A percentile compares a stretch with the other conserved stretches of the same genome.
phyloP scores from a whole-genome alignment of 208 protist genomes.

The Balamuthia mandrillaris region DNA sequence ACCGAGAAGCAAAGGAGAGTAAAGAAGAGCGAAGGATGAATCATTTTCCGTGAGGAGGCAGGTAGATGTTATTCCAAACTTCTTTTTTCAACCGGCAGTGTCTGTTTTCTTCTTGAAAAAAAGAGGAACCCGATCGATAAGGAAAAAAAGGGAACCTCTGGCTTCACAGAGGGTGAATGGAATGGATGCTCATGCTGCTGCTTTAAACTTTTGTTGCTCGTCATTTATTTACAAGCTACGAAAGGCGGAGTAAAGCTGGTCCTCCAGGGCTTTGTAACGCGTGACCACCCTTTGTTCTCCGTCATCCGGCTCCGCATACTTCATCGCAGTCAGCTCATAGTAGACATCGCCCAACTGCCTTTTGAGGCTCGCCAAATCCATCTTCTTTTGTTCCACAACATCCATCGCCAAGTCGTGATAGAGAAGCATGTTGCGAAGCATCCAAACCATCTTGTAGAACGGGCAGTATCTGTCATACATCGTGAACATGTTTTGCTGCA shows the following conservation, averaged over 20 bases:
- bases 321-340: constrained; percentile 69
- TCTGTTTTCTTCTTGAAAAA: no score
- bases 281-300: constrained; percentile 62
- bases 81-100: no score
- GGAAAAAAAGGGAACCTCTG: no score
- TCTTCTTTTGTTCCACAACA: constrained; percentile 80
- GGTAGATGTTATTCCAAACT: no score
- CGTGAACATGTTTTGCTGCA: constrained; percentile 99
- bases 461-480: constrained; percentile 90
- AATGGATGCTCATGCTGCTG: no score
- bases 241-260: constrained; percentile 72
- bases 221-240: constrained; percentile 63
- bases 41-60: no score
- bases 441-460: constrained; percentile 93
- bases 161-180: no score
- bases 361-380: constrained; percentile 90
- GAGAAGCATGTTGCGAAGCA: constrained; percentile 95
- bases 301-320: constrained; percentile 73
- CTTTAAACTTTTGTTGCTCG: no score
- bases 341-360: constrained; percentile 61
- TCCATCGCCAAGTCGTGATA: constrained; percentile 94
- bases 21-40: no score
- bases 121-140: no score
- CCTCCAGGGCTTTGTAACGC: constrained; percentile 51
- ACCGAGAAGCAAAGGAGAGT: no score